These are phyloP conservation scores for Bipolaris gigantea DNA, from an alignment of 2,329 filamentous ascomycete species.

Conservation along the genomic window DNA sequence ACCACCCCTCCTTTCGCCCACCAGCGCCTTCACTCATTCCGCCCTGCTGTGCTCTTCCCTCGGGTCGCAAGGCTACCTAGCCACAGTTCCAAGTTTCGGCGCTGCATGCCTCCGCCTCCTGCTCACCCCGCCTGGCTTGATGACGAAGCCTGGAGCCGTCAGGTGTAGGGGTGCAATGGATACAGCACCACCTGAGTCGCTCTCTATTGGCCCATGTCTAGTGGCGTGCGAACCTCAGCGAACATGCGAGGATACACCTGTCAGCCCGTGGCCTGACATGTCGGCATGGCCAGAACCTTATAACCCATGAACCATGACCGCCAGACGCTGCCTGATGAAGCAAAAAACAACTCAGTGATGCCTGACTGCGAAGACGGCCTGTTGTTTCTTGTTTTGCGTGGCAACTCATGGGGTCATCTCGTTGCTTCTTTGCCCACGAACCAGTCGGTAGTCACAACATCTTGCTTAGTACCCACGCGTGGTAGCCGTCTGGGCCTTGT, in stretches of 20 bases:
- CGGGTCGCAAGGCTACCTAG: constrained; percentile 3
- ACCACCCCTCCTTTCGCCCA: neutral
- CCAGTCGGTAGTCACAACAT: neutral
- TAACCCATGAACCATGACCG: neutral
- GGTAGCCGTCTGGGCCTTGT: neutral
- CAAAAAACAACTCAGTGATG: constrained; percentile 5
- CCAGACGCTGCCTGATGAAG: constrained; percentile 14
- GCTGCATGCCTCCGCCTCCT: constrained; percentile 26
- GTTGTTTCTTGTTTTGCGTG: constrained; percentile 6
- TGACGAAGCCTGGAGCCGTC: constrained; percentile 22
- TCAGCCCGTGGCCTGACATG: constrained; percentile 11
- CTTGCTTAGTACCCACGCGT: neutral
- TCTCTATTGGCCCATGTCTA: constrained; percentile 10
- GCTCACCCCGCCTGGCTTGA: constrained; percentile 21
- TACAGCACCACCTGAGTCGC: constrained; percentile 12
- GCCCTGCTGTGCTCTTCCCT: neutral
- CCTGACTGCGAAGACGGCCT: constrained; percentile 16
- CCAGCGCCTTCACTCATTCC: neutral
- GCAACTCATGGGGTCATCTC: neutral
- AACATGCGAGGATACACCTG: constrained; percentile 19
- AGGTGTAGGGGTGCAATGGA: constrained; percentile 13
- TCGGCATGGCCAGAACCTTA: constrained; percentile 5
- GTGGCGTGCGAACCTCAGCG: constrained; percentile 3
- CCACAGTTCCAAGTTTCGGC: constrained; percentile 15
- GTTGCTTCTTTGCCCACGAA: neutral